Evolutionary conservation across 257 asterid genomes (phyloP), one percentile per base, ranked within the genome.

Genomic region (Vinca minor): DNA sequence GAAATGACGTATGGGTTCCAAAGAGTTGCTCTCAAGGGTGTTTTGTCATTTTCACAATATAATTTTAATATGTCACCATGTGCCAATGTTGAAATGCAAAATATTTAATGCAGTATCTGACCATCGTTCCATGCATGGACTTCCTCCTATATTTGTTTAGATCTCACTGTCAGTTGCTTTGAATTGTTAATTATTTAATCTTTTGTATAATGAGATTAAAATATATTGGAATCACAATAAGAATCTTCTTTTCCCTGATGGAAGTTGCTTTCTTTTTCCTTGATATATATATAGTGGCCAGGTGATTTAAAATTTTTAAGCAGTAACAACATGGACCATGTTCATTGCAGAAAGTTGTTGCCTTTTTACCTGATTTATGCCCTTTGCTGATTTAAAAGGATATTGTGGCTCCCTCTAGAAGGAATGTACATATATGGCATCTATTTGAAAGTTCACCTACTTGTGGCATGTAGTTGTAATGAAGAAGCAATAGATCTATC

Each of bases 21-120:
- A 54, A 25, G 28, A 23, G 31, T 34, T 47, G 12, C 32, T 47
- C 20, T 59, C 45, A 28, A 67, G 74, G 77, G 45, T 65, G 52
- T 70, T 64, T 74, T 62, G 74, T 76, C 76, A 66, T 76, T 78
- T 73, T 62, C 21, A 13, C 26, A 50, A 38, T 35, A 60, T 53
- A 56, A 57, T 73, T n/a, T n/a, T 74, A 75, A 74, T 76, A 60
- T 76, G 82, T 76, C 74, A 67, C 68, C 85, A 74, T 69, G 76
- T 80, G 78, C 56, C 68, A 52, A 50, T 73, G 64, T 64, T 73
- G 56, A 60, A 58, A 26, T 34, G 69, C 44, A 44, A 42, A 17
- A 60, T 65, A 31, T 62, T 62, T 79, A 49, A 18, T 41, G 55
- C 55, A 53, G n/a, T n/a, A 36, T 38, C 44, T 50, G 59, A 35